These are phyloP conservation scores for Pilasporangium apinafurcum DNA, from an alignment of 352 stramenopile species.

Conservation along the genomic window DNA sequence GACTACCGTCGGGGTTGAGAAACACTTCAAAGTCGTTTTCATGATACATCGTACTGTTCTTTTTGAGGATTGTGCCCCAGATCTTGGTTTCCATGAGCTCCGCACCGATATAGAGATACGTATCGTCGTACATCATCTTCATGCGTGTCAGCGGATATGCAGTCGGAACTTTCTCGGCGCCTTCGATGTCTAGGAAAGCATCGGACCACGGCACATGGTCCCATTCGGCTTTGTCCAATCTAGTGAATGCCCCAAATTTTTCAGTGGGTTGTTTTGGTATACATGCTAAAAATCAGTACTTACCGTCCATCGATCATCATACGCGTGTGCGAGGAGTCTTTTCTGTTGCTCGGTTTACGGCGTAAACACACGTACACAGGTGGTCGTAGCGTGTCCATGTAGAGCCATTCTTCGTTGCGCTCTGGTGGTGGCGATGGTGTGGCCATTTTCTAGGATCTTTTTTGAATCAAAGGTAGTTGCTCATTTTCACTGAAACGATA, in stretches of 20 bases:
- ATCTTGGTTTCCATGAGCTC: constrained; percentile 65
- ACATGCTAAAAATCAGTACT: constrained; percentile 3
- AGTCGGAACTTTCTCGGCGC: constrained; percentile 25
- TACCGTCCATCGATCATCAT: constrained; percentile 52
- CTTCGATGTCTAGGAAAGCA: constrained; percentile 77
- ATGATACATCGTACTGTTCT: constrained; percentile 81
- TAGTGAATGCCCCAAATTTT: constrained; percentile 3
- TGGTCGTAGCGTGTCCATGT: constrained; percentile 59
- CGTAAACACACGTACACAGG: constrained; percentile 67
- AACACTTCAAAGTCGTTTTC: constrained; percentile 94
- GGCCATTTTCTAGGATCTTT: too few relatives aligned
- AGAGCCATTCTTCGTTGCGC: constrained; percentile 24
- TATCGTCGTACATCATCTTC: constrained; percentile 84
- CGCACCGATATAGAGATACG: constrained; percentile 59
- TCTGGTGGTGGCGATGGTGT: too few relatives aligned
- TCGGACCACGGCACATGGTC: constrained; percentile 58
- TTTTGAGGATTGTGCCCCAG: constrained; percentile 62
- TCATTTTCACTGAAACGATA: too few relatives aligned
- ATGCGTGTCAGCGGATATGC: constrained; percentile 44
- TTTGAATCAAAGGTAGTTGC: too few relatives aligned
- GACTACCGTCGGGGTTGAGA: constrained; percentile 76
- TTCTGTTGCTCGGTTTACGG: constrained; percentile 14
- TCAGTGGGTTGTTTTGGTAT: not conserved
- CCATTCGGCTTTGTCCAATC: constrained; percentile 67
- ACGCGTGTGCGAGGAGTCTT: constrained; percentile 18